These are phyloP conservation scores for Volvox africanus DNA, from an alignment of 139 green algal species.

Conservation along the genomic window DNA sequence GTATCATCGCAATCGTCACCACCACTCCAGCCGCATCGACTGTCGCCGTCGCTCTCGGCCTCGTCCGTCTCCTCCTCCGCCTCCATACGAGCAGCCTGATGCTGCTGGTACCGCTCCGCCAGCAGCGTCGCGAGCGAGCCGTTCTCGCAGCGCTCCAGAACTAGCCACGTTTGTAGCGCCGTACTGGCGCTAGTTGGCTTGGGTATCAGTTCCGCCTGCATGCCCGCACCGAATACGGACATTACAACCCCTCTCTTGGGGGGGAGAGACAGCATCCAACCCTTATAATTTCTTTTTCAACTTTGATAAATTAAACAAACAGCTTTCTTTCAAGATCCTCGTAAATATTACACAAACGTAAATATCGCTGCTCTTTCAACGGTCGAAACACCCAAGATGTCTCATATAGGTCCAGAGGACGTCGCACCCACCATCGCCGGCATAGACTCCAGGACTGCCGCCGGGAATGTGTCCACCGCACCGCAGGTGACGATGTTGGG, in stretches of 20 bases:
- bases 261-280: too few species aligned
- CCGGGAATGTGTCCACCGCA: slow-evolving; percentile 1
- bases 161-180: slow-evolving; percentile 26
- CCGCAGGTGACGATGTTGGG: slow-evolving; percentile 32
- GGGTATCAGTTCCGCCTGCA: slow-evolving; percentile 10
- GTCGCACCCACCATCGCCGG: slow-evolving; percentile 15
- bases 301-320: too few species aligned
- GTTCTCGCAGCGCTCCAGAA: slow-evolving; percentile 30
- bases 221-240: too few species aligned
- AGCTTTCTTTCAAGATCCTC: too few species aligned
- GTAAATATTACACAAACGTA: too few species aligned
- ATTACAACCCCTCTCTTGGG: too few species aligned
- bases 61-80: neutral
- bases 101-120: neutral
- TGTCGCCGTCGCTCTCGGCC: neutral
- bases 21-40: neutral
- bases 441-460: neutral
- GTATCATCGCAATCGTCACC: neutral
- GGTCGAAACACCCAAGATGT: too few species aligned
- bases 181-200: neutral
- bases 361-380: too few species aligned
- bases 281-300: too few species aligned
- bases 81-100: neutral
- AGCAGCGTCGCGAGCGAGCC: slow-evolving; percentile 34
- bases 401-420: too few species aligned